Percentiles rank a stretch among this genome's conserved stretches.
phyloP scores from a whole-genome alignment of 2,329 filamentous ascomycete genomes.

The Sordariomycetes sp. region DNA sequence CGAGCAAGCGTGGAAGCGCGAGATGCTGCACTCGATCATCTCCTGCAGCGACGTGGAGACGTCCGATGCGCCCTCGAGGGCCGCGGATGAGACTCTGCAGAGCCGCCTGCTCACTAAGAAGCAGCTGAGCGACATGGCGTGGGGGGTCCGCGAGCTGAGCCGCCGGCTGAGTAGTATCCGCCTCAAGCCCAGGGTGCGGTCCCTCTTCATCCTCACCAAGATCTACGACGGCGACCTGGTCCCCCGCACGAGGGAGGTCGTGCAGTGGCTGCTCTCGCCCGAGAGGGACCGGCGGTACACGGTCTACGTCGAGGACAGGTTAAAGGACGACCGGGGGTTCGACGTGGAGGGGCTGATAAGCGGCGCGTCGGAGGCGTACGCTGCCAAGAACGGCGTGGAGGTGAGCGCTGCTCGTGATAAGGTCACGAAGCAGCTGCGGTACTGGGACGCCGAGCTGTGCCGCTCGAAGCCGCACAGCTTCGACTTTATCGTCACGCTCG shows the following conservation, averaged over 20 bases:
- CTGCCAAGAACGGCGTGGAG: constrained; percentile 17
- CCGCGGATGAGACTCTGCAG: constrained; percentile 21
- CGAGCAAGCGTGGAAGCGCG: constrained; percentile 41
- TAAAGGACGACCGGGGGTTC: constrained; percentile 63
- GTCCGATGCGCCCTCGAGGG: constrained; percentile 9
- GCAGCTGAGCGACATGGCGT: constrained; percentile 92
- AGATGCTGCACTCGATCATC: not conserved
- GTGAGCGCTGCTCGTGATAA: constrained; percentile 21
- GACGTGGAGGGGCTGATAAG: constrained; percentile 58
- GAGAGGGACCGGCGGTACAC: constrained; percentile 59
- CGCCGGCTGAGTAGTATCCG: constrained; percentile 76
- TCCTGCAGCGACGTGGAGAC: not conserved
- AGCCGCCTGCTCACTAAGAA: constrained; percentile 84
- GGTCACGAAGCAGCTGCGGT: constrained; percentile 52
- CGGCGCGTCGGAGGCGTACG: constrained; percentile 40
- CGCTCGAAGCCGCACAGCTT: constrained; percentile 71
- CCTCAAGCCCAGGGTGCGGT: constrained; percentile 70
- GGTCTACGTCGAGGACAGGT: constrained; percentile 72
- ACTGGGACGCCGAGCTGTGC: constrained; percentile 77
- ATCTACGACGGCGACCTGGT: constrained; percentile 78
- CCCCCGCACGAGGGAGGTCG: constrained; percentile 63
- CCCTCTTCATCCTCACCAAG: constrained; percentile 84
- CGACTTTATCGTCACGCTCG: constrained; percentile 86
- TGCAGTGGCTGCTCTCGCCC: constrained; percentile 68
- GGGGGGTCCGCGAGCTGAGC: constrained; percentile 84